Conservation (phyloP, 1,284 basidiomycete genomes). For the Earliella scabrosa region DNA sequence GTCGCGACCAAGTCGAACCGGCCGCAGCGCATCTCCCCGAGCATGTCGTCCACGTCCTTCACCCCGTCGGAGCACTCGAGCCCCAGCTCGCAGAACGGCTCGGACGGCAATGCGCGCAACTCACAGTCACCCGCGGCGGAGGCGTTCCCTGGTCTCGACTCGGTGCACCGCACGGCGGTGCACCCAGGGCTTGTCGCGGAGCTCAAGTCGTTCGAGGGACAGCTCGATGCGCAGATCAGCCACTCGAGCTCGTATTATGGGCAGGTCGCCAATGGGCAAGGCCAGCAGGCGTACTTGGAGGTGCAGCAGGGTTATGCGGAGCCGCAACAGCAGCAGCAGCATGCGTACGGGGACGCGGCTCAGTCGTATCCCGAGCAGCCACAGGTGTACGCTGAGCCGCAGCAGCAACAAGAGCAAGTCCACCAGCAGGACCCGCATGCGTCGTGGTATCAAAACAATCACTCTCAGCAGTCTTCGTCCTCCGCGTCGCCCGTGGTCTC, state of each 20-base stretch:
- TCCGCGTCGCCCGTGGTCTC: background rate
- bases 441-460: slow-evolving; percentile 13
- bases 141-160: slow-evolving; percentile 28
- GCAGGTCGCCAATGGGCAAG: too few relatives aligned
- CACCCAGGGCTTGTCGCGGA: slow-evolving; percentile 67
- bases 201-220: slow-evolving; percentile 59
- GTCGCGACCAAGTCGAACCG: slow-evolving; percentile 48
- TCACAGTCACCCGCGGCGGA: slow-evolving; percentile 23
- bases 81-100: slow-evolving; percentile 3
- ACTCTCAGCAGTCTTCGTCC: slow-evolving; percentile 9
- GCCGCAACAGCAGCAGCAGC: background rate
- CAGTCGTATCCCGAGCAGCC: slow-evolving; percentile 3
- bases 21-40: slow-evolving; percentile 25
- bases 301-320: background rate
- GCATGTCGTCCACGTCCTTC: slow-evolving; percentile 25
- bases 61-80: background rate
- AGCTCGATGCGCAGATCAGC: slow-evolving; percentile 56
- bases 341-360: background rate
- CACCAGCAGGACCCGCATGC: slow-evolving; percentile 16
- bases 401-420: slow-evolving; percentile 12
- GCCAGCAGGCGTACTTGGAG: too few relatives aligned
- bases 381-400: slow-evolving; percentile 22
- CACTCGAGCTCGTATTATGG: slow-evolving; percentile 23
- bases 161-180: slow-evolving; percentile 37
- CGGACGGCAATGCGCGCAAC: slow-evolving; percentile 8